These are phyloP conservation scores for Hortiboletus flavorubellus DNA, from an alignment of 768 basidiomycete genomes.

Conservation along the genomic window DNA sequence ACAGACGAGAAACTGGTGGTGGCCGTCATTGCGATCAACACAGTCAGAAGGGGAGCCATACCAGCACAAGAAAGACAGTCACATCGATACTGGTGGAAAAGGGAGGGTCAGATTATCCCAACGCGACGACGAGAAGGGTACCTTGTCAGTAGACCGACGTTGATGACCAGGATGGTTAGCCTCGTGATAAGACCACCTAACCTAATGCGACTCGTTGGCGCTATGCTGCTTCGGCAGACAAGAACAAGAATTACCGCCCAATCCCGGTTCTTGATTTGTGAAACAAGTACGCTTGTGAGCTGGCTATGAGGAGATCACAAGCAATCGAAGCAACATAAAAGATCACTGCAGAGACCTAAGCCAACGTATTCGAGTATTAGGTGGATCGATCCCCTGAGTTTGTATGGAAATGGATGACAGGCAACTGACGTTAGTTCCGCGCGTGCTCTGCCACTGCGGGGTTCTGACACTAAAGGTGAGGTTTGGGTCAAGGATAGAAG, in stretches of 20 bases:
- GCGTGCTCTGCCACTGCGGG: constrained; percentile 33
- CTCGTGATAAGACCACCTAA: constrained; percentile 33
- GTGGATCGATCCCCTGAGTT: background rate
- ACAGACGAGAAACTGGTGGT: constrained; percentile 32
- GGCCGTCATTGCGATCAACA: background rate
- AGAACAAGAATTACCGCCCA: constrained; percentile 21
- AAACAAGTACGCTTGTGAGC: constrained; percentile 34
- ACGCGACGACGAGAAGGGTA: background rate
- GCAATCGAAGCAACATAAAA: constrained; percentile 34
- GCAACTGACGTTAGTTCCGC: constrained; percentile 29
- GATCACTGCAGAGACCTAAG: constrained; percentile 29
- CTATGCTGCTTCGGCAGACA: background rate
- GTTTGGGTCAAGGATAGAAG: background rate
- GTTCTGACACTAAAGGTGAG: constrained; percentile 19
- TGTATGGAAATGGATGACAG: background rate
- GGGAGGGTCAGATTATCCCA: background rate
- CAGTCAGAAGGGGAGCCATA: background rate
- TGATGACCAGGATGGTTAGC: constrained; percentile 33
- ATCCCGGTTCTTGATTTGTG: constrained; percentile 30
- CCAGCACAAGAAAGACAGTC: constrained; percentile 25
- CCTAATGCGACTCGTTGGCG: constrained; percentile 9
- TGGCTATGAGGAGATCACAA: constrained; percentile 34
- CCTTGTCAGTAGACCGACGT: constrained; percentile 37
- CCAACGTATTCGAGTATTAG: background rate
- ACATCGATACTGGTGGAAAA: constrained; percentile 27